phyloP scores from a whole-genome alignment of 2,329 filamentous ascomycete species.

The Furcasterigmium furcatum region DNA sequence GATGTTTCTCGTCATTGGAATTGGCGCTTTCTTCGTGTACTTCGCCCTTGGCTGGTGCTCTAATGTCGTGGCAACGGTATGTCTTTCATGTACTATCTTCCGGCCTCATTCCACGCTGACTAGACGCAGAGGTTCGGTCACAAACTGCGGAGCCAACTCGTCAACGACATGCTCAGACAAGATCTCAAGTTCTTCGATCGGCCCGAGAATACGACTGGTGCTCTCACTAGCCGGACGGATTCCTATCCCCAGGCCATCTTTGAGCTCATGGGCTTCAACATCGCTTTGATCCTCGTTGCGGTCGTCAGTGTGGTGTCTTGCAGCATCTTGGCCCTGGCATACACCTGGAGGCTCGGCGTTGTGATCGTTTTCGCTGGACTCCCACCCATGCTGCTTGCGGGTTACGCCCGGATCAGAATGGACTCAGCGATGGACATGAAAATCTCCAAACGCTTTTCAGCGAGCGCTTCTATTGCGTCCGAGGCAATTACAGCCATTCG shows the following conservation, averaged over 20 bases:
- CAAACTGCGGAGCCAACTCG: slow-evolving; percentile 21
- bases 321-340: slow-evolving; percentile 37
- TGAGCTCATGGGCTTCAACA: slow-evolving; percentile 38
- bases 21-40: slow-evolving; percentile 41
- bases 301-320: slow-evolving; percentile 32
- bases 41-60: slow-evolving; percentile 30
- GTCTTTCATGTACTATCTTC: too few relatives aligned
- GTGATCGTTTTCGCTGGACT: slow-evolving; percentile 40
- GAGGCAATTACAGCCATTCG: slow-evolving; percentile 35
- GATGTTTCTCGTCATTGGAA: slow-evolving; percentile 52
- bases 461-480: slow-evolving; percentile 37
- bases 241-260: slow-evolving; percentile 32
- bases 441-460: slow-evolving; percentile 27
- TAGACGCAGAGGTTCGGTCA: slow-evolving; percentile 18
- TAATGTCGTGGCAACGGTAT: slow-evolving; percentile 29
- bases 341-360: slow-evolving; percentile 45
- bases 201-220: slow-evolving; percentile 34
- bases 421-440: slow-evolving; percentile 34
- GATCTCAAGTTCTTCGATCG: slow-evolving; percentile 39
- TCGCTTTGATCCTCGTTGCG: slow-evolving; percentile 33
- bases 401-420: slow-evolving; percentile 33
- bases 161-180: slow-evolving; percentile 32
- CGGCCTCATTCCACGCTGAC: too few relatives aligned
- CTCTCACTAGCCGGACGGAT: slow-evolving; percentile 28
- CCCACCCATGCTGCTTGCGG: slow-evolving; percentile 28